Evolutionary conservation across 2,329 filamentous ascomycete genomes (phyloP), one percentile per base, ranked within the genome.

Genomic region (Pestalotiopsis sp.): DNA sequence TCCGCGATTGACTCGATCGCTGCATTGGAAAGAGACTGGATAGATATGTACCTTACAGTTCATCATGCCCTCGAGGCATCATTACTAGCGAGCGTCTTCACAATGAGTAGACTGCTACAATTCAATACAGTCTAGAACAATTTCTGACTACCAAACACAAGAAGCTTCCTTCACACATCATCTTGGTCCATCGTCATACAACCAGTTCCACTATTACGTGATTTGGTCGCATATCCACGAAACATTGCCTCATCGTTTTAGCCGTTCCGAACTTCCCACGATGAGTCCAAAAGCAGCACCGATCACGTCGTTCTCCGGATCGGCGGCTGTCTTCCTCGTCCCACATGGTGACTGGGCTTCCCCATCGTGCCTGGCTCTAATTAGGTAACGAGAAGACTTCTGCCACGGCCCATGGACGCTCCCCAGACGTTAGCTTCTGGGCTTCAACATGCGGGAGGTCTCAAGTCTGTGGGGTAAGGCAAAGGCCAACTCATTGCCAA

Each of bases 321-420:
- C 58, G 58, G 58, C 58, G 26, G 24, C 58, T 20, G 30, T 9
- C 17, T 52, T 20, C 20, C 14, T 61, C 26, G 58, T 61, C 58
- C 58, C 58, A 61, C 58, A n/a, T 61, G 9, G 14, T 35, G 58
- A 39, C 58, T 61, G 44, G 40, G 13, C 40, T n/a, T 52, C 44
- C 44, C 58, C 58, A 35, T 20, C 58, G 26, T 61, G 58, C 58
- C 58, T 61, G 58, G 30, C 58, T 39, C 58, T 61, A 61, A 61
- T 61, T 61, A 61, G 58, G 58, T 61, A 61, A 61, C 30, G 7
- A 35, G 30, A 35, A 7, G 30, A 35, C 38, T 26, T 61, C 26
- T 35, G 58, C 58, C 20, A 9, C 38, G 58, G 30, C 30, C 38
- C 58, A 61, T 61, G 26, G 35, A 61, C 20, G 58, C 58, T 61